Evolutionary conservation across 768 basidiomycete genomes (phyloP), one percentile per base, ranked within the genome.

Genomic region (Tricholoma flavovirens): DNA sequence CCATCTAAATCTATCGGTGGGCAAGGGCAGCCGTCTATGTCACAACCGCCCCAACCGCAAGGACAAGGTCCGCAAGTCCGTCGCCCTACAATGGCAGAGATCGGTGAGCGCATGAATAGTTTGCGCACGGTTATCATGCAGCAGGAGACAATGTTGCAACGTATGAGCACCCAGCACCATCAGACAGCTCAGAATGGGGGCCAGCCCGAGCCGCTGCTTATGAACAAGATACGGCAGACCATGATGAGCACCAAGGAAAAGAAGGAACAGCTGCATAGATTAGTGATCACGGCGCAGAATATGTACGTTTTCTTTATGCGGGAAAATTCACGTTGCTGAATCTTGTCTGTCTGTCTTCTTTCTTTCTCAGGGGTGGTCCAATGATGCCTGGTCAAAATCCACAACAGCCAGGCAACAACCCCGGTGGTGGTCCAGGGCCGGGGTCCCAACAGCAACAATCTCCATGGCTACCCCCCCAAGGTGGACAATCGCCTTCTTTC

Each of bases 191-290:
- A 59, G 26, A 58, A 51, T 12, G 54, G 54, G n/a, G 49, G 46
- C 5, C 14, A 54, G 35, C 56, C 60, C 8, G 71, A 71, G 26
- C 58, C 60, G 11, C 26, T 56, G 32, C 58, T 62, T 12, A 22
- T 66, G 33, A 55, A 52, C n/a, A 67, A 65, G 56, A 64, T 66
- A 54, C 61, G 60, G 1, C 14, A 9, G 17, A 4, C 67, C 15
- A 56, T 63, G n/a, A 53, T 54, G 4, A 73, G 76, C 2, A 58
- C 72, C 15, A 61, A 60, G 43, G 49, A 24, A 24, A 72, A 71
- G 59, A 78, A 73, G 67, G 80, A 82, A 0, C 51, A 72, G 51
- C 64, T 75, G 33, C 49, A 49, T 49, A 77, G 73, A 56, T 63
- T 82, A 42, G 51, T 72, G 5, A 52, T 63, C 21, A 66, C 70